Evolutionary conservation across 2,329 filamentous ascomycete genomes (phyloP), one percentile per base, ranked within the genome.

Genomic region (Nothophaeocryptopus gaeumannii): DNA sequence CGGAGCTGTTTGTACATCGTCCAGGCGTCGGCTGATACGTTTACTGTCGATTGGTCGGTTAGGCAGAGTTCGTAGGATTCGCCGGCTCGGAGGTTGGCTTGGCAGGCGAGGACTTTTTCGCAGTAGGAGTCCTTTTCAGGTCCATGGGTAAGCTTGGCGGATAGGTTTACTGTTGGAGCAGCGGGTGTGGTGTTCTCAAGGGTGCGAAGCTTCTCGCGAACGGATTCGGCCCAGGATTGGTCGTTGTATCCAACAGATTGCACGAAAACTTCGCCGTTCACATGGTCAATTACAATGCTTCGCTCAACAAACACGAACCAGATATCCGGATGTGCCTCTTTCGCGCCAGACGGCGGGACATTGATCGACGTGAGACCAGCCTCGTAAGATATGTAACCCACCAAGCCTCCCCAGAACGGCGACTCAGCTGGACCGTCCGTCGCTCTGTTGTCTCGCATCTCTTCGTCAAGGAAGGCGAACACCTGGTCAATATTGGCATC

Each of bases 31-130:
- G 58, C 50, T 3, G 51, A 14, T 35, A 58, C 72, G 14, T 66
- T 77, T 58, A 93, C 80, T 32, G 75, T 78, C 9, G 87, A 89
- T 66, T 89, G 84, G 41, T 83, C 84, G 0, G 89, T 95, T 7
- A 95, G 78, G 59, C 89, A 95, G 5, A 95, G 78, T 65, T 95
- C 89, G 67, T 95, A 95, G 0, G 88, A 90, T 55, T 91, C 83
- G 11, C 89, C 89, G 0, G 85, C 83, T 2, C 83, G 79, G 55
- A 95, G 86, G 54, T 81, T 78, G 4, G 81, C 77, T 62, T 92
- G 85, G 62, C 88, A 93, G 33, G 72, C 67, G 15, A 74, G 70
- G n/a, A 93, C 84, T 59, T 86, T 82, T 3, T 73, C 68, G 59
- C 84, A 82, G 63, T 93, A 95, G 3, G 60, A 35, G 29, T 50